phyloP scores from a whole-genome alignment of 1,139 yeast genomes.

The Hyphopichia fennica region DNA sequence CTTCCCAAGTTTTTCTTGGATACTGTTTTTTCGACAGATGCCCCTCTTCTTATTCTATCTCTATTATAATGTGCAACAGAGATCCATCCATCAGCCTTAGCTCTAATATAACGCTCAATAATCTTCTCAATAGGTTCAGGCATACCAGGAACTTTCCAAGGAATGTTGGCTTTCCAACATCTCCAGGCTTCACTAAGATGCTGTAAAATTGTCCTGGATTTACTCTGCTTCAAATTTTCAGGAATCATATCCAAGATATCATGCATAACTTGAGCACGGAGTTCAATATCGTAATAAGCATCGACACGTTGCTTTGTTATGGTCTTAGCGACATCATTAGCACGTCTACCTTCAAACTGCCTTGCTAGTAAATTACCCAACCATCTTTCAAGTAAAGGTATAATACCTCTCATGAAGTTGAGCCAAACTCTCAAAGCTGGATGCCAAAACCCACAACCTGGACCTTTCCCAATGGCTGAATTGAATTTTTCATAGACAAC shows the following conservation, averaged over 20 bases:
- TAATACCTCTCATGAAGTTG: conserved; percentile 87
- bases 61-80: conserved; percentile 92
- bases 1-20: conserved; percentile 93
- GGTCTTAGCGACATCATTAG: conserved; percentile 90
- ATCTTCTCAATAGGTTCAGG: conserved; percentile 88
- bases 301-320: conserved; percentile 95
- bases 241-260: conserved; percentile 98
- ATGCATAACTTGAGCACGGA: conserved; percentile 92
- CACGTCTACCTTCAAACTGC: conserved; percentile 93
- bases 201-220: conserved; percentile 84
- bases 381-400: conserved; percentile 94
- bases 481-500: conserved; percentile 84
- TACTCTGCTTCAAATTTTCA: conserved; percentile 85
- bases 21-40: conserved; percentile 89
- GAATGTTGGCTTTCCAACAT: conserved; percentile 98
- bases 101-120: conserved; percentile 84
- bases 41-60: conserved; percentile 84
- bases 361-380: conserved; percentile 86
- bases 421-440: conserved; percentile 99
- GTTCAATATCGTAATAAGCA: conserved; percentile 89
- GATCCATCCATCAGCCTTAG: conserved; percentile 97
- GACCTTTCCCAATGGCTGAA: conserved; percentile 86
- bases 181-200: conserved; percentile 99
- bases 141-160: conserved; percentile 97
- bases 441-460: conserved; percentile 99